Percentiles rank a stretch among this genome's conserved stretches.
Evolutionary conservation across 768 basidiomycete genomes (phyloP).

Genomic region (Mycena galericulata): DNA sequence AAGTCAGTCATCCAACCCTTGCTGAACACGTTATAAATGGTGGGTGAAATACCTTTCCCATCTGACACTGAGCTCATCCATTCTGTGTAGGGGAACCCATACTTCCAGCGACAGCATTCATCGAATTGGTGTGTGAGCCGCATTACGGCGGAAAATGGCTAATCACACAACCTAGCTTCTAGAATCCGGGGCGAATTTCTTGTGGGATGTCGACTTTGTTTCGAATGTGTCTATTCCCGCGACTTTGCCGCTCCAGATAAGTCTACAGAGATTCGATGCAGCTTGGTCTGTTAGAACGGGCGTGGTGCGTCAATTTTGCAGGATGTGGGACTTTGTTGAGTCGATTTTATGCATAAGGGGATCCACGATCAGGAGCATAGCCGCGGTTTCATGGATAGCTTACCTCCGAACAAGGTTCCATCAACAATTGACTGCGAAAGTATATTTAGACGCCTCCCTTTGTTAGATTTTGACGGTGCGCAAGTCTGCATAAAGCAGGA

Average conservation of each 20-base stretch:
- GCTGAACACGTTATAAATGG: constrained; percentile 26
- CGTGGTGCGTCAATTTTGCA: neutral
- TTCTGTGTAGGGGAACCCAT: constrained; percentile 21
- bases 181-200: constrained; percentile 21
- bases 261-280: neutral
- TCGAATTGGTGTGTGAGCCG: constrained; percentile 20
- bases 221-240: constrained; percentile 16
- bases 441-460: neutral
- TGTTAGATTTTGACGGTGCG: constrained; percentile 1
- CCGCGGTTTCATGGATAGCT: constrained; percentile 20
- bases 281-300: constrained; percentile 10
- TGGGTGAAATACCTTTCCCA: neutral
- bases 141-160: neutral
- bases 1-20: constrained; percentile 14
- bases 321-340: constrained; percentile 20
- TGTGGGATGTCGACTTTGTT: constrained; percentile 21
- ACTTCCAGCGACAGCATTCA: constrained; percentile 21
- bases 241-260: constrained; percentile 6
- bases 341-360: neutral
- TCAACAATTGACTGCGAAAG: neutral
- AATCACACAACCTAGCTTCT: neutral
- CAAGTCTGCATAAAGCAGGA: neutral
- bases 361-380: constrained; percentile 18
- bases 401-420: neutral
- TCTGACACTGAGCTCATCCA: neutral